Percentiles rank a stretch among this genome's conserved stretches.
Evolutionary conservation across 208 protist species (phyloP).

Genomic region (Jaenimonas drosophilae): DNA sequence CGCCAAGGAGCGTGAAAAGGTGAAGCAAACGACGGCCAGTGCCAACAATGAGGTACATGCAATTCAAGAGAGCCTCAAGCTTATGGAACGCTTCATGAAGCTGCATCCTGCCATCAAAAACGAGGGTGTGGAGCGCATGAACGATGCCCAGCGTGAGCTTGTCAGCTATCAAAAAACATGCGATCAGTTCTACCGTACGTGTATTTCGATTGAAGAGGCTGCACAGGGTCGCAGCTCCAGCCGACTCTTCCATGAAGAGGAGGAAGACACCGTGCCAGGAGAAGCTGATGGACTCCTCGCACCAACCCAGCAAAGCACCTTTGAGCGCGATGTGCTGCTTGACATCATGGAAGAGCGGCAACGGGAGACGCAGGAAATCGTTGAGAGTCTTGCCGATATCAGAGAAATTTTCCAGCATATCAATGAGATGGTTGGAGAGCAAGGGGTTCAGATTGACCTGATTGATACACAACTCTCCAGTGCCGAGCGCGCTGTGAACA

Average conservation of each 20-base stretch:
- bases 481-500: conserved; percentile 47
- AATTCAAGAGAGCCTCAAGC: conserved; percentile 51
- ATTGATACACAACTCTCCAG: conserved; percentile 54
- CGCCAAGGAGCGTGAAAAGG: conserved; percentile 59
- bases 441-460: conserved; percentile 61
- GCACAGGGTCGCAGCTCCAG: conserved; percentile 17
- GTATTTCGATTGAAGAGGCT: conserved; percentile 60
- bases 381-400: conserved; percentile 77
- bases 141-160: conserved; percentile 51
- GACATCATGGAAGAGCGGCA: conserved; percentile 79
- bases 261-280: conserved; percentile 17
- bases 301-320: conserved; percentile 32
- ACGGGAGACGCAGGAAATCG: conserved; percentile 74
- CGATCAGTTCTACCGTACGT: conserved; percentile 78
- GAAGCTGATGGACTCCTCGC: conserved; percentile 17
- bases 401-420: conserved; percentile 85
- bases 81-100: conserved; percentile 69
- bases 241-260: conserved; percentile 10
- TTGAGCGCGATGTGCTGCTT: conserved; percentile 70
- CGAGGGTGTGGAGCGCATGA: conserved; percentile 64
- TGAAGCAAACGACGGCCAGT: conserved; percentile 39
- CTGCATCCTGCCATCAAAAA: conserved; percentile 45
- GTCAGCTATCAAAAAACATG: conserved; percentile 63
- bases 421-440: conserved; percentile 70
- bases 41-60: conserved; percentile 60